Base-by-base conservation (phyloP, 2,329 filamentous ascomycete genomes). In the Torrubiella hemipterigena region DNA sequence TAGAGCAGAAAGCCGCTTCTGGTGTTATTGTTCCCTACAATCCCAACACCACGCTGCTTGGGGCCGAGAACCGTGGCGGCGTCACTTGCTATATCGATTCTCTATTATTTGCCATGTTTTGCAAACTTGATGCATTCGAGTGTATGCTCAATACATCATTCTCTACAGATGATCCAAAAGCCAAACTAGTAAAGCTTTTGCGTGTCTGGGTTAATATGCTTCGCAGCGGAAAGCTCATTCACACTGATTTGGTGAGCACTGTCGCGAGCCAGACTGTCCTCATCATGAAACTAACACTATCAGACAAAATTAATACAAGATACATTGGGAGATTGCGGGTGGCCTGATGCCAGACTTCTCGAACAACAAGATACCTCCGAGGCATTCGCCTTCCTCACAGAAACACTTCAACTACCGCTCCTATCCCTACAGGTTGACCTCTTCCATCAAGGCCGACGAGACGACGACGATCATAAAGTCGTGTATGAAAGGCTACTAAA, bases 31-130 rank as follows among this genome's bases (percentile, higher is more conserved):
- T 76, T 39, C 72, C 75, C 12, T 93, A 84, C 57, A 69, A 84
- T 33, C 74, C 84, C 7, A 67, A 68, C 32, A 67, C 80, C 7
- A 69, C 70, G 34, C 76, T 96, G 61, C 60, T 84, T 5, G 91
- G 91, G 6, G 89, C 91, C 10, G 80, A 84, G 44, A 98, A 98
- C 49, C 69, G 86, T 29, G 69, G 79, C 27, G 74, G 73, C 29
- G 85, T 94, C 21, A 96, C 89, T n/a, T 98, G 91, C 59, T 96
- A 93, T 51, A 64, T 96, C 12, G 91, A 96, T 52, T 72, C 89
- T 1, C 61, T 96, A 15, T 68, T 98, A 2, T 96, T 95, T 51
- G 81, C 89, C 52, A 95, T 98, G 85, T 96, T 96, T 51, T 81
- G 83, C 13, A 78, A 83, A 37, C 67, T 95, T 22, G 80, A 85